Conservation (phyloP, 106 monocot species). For the Alisma plantagoaquatica region DNA sequence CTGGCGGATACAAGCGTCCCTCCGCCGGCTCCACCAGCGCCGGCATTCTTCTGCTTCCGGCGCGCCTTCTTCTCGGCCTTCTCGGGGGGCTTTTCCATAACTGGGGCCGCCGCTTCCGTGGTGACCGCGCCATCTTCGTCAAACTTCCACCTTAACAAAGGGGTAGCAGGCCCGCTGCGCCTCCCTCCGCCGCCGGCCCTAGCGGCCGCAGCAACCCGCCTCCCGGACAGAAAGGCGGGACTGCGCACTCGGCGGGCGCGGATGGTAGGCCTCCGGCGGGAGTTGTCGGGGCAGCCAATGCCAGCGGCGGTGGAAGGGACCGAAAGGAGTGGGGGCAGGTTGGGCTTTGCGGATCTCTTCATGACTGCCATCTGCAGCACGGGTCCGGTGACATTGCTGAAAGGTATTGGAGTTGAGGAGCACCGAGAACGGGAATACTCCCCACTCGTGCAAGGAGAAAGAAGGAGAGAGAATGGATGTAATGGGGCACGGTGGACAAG, state of each 20-base stretch:
- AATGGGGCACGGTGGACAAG: too few species aligned
- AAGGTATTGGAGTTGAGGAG: too few species aligned
- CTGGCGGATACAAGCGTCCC: slow-evolving; percentile 37
- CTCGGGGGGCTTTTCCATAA: background rate
- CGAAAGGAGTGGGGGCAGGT: too few species aligned
- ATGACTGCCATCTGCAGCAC: too few species aligned
- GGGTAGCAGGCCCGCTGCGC: slow-evolving; percentile 59
- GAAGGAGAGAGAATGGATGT: too few species aligned
- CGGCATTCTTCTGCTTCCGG: background rate
- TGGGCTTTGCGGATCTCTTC: too few species aligned
- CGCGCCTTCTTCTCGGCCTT: background rate
- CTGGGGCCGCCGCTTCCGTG: background rate
- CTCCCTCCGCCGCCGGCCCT: slow-evolving; percentile 5
- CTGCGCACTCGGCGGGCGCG: slow-evolving; percentile 7
- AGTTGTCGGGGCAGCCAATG: background rate
- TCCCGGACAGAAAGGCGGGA: slow-evolving; percentile 1
- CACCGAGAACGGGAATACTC: too few species aligned
- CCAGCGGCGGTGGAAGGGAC: too few species aligned
- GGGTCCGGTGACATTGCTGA: too few species aligned
- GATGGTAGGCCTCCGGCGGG: background rate
- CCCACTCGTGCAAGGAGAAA: too few species aligned
- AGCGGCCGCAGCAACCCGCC: background rate
- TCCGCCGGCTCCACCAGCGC: background rate
- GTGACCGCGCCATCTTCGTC: slow-evolving; percentile 17
- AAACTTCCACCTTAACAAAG: slow-evolving; percentile 69